A percentile compares a stretch with the other conserved stretches of the same genome.
Evolutionary conservation across 2,329 filamentous ascomycete genomes (phyloP).

Genomic region (Fusarium sarcochroum): DNA sequence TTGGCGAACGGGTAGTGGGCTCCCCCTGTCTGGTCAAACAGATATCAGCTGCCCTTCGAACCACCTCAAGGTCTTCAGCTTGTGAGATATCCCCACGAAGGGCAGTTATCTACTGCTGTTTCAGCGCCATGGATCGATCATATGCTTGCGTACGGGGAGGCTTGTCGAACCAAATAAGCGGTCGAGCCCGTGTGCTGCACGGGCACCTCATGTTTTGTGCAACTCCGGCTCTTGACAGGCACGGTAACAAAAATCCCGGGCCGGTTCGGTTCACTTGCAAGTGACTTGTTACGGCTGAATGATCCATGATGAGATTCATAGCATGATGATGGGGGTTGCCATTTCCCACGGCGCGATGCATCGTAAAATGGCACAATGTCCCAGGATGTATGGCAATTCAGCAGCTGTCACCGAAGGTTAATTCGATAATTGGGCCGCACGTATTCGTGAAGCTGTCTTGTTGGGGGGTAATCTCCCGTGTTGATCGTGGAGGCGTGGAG

Average conservation of each 20-base stretch:
- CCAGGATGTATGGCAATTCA: conserved; percentile 1
- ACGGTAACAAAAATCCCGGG: conserved; percentile 5
- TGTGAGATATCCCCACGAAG: conserved; percentile 12
- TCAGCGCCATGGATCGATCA: conserved; percentile 9
- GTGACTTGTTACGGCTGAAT: conserved; percentile 18
- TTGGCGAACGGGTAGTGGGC: neutral
- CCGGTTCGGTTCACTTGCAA: conserved; percentile 21
- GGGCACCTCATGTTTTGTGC: conserved; percentile 5
- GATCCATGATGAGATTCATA: conserved; percentile 18
- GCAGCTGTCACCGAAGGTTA: conserved; percentile 4
- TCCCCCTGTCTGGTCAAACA: conserved; percentile 1
- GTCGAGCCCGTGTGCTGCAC: conserved; percentile 1
- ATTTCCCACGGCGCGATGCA: neutral
- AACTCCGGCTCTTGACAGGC: conserved; percentile 16
- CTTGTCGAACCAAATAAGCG: conserved; percentile 2
- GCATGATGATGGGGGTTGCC: conserved; percentile 4
- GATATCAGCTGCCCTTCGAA: conserved; percentile 4
- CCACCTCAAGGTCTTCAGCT: neutral
- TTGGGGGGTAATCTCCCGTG: conserved; percentile 2
- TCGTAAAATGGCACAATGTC: conserved; percentile 5
- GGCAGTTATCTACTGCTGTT: conserved; percentile 1
- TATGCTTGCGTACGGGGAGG: neutral
- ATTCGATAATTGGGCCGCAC: neutral
- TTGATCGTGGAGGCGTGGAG: conserved; percentile 14
- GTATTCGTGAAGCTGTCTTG: conserved; percentile 19